Base-by-base conservation (phyloP, 2,329 filamentous ascomycete genomes). In the Pseudogymnoascus destructans region DNA sequence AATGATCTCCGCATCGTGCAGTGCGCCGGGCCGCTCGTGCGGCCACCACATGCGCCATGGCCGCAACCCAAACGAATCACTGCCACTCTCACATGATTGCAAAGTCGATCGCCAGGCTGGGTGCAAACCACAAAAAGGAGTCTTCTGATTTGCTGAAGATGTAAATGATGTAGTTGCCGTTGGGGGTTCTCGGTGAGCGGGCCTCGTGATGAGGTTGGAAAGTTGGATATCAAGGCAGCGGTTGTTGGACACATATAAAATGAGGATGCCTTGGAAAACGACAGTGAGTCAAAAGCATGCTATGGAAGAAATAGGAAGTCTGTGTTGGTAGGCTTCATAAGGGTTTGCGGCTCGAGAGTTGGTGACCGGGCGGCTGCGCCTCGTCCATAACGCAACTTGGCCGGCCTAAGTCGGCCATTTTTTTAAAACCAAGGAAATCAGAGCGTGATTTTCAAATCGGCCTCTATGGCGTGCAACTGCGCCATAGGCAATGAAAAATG, bases 11-110 rank as follows among this genome's bases (percentile, higher is more conserved):
- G 21, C 21, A 52, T 52, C 25, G 46, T 52, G 46, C 46, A 52
- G 46, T 52, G 46, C 46, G 46, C 46, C 46, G 46, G 46, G 46
- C 46, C 46, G 46, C 25, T 11, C 46, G 23, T 9, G n/a, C 25
- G 25, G 46, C 46, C n/a, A 4, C 46, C 42, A 52, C 46, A 52
- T 52, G 46, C 46, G 46, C 46, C 25, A 52, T 30, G 46, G 25
- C 40, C 25, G n/a, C 23, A 19, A 30, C 46, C 46, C 15, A 13
- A 30, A 52, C 46, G 25, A 52, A 52, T 52, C 46, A 52, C 46
- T 52, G 23, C 46, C 46, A 30, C 46, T 30, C 46, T 52, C 46
- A 52, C 46, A 52, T 52, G 25, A 52, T 52, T 52, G n/a, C 6
- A 30, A 9, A 17, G 2, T 3, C 10, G 46, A n/a, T 17, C 17